Evolutionary conservation across 2,329 filamentous ascomycete species (phyloP), one percentile per base, ranked within the genome.

Genomic region (Colletotrichum sp.): DNA sequence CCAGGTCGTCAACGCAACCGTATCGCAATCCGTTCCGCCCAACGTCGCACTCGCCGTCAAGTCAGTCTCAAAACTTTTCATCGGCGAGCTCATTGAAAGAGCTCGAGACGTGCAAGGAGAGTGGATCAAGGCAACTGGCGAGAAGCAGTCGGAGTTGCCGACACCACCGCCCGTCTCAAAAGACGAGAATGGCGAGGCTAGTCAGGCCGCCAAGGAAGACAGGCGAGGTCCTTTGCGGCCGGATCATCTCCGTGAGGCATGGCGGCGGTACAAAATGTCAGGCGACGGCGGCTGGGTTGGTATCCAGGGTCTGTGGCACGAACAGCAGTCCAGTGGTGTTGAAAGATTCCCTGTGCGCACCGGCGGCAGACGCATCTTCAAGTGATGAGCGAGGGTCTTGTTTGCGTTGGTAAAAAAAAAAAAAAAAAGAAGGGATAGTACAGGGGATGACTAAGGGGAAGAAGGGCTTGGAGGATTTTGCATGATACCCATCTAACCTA

Each of bases 41-140:
- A 93, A 91, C 79, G 93, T 96, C 66, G 93, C 94, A 77, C 92
- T 94, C 27, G 93, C 93, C n/a, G 93, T 96, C 81, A 93, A 92
- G 65, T 92, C 93, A 0, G 94, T 95, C 25, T 92, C 93, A 64
- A 96, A 96, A 84, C 89, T 95, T 76, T 96, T 95, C 82, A 90
- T 94, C 6, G 94, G 94, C 68, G 93, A 95, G 77, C 88, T 96
- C 64, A 93, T 96, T 77, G 94, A 95, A 82, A 87, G 89, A 65
- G 94, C 94, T 12, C 90, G 94, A 68, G 89, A 90, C 59, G 90
- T 96, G 13, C 94, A 96, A 81, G 88, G 89, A 75, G 93, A 96
- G 84, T 95, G 93, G 93, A 87, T 93, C 36, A 86, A 88, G 2
- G 88, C 90, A 8, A 83, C 85, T 16, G 89, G 87, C 75, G 92